Evolutionary conservation across 805 yeast species (phyloP), one percentile per base, ranked within the genome.

Genomic region (Metschnikowia anglica): DNA sequence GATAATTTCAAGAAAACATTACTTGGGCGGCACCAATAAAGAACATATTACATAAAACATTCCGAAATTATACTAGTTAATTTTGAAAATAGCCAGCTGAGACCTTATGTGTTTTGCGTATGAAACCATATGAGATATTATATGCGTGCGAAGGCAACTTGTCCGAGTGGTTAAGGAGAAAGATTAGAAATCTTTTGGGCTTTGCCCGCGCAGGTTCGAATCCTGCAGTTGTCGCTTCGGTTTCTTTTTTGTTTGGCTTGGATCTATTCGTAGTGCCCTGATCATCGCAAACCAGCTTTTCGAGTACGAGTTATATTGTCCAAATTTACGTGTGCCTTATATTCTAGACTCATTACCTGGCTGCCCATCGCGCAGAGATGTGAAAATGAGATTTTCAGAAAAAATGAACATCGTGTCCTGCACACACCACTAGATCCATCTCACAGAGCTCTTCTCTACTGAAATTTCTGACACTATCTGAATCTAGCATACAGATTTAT

Each of bases 111-210:
- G 16, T 16, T 12, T 5, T 5, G 28, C 4, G 5, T 12, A 11
- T 5, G 4, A 25, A 25, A 25, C n/a, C 28, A 12, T 10, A 5
- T 4, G 28, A 6, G 5, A 25, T 4, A 5, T 25, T 10, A 11
- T 13, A 25, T 25, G n/a, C 34, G 18, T 11, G 18, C 2, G 15
- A 29, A 29, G 77, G 76, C 76, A 70, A 69, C 69, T 70, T 79
- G 83, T 81, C 83, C 83, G 83, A 79, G 83, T 74, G 84, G 83
- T 78, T 78, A 79, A 79, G 83, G 83, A 81, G 84, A 72, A 69
- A 78, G 83, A 76, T 80, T 80, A 82, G 81, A 80, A 80, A 72
- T 73, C 83, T 78, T 70, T 75, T 79, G 83, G 83, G 83, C 76
- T 77, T 71, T 73, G 79, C 83, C 83, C 83, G 82, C 85, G 83